Evolutionary conservation across 306 rosid genomes (phyloP), one percentile per base, ranked within the genome.

Genomic region (Pueraria montana): DNA sequence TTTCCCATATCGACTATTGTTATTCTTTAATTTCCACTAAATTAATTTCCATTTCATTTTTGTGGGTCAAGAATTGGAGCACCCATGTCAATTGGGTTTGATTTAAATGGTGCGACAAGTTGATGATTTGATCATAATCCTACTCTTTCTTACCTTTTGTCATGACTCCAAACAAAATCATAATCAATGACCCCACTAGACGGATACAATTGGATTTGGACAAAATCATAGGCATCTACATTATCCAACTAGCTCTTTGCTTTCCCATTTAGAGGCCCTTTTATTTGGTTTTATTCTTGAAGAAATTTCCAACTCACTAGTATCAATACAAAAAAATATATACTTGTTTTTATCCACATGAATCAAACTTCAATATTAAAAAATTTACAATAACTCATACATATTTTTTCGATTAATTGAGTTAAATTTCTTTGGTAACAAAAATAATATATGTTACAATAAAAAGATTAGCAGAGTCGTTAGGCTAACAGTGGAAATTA

Each of bases 201-300:
- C 46, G 79, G 87, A 89, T 89, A 64, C 74, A 72, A 58, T 82
- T 82, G 77, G 85, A 89, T 91, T 69, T 89, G 77, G 81, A 38
- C 46, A 82, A 77, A 88, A 48, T 77, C 66, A 77, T 68, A 78
- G 84, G 20, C 65, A 81, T 83, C 79, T 82, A 43, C 38, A 55
- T 70, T 74, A 40, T 69, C 64, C 63, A 11, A 49, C 74, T 78
- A 40, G 17, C 17, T 45, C 72, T 71, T 58, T 74, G 9, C 30
- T 46, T 55, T 66, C 58, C 53, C 78, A 50, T 62, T 45, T 42
- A 5, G 6, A 45, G 61, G 11, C 18, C 27, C 61, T 45, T 55
- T 27, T 56, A 10, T 24, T 53, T 69, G 21, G 30, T 58, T 65
- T 27, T 55, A 6, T 40, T 58, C 23, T 36, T 56, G n/a, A 21